Evolutionary conservation across 306 rosid genomes (phyloP).

Genomic region (Sophora flavescens): DNA sequence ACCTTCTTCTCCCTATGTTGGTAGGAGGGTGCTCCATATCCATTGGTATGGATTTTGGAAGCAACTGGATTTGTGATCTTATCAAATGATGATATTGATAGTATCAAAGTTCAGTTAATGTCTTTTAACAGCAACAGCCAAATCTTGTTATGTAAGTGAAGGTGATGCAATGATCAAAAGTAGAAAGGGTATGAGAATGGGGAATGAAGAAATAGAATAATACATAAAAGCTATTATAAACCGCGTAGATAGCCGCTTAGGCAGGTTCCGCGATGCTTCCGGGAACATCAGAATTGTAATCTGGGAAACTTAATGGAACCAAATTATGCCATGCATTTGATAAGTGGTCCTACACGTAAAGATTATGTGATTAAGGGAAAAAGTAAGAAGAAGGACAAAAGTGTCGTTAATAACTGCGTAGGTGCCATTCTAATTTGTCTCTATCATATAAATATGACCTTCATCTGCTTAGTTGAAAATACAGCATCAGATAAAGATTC

Average conservation of each 20-base stretch:
- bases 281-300: background rate
- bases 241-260: background rate
- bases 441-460: background rate
- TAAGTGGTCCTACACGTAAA: background rate
- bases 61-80: conserved; percentile 20
- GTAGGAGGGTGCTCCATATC: conserved; percentile 12
- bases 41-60: conserved; percentile 4
- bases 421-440: background rate
- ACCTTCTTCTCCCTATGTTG: conserved; percentile 24
- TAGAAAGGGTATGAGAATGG: background rate
- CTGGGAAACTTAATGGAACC: conserved; percentile 5
- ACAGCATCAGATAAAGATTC: background rate
- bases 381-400: background rate
- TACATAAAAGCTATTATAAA: background rate
- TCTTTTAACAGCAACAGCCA: conserved; percentile 5
- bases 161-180: background rate
- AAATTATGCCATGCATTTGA: background rate
- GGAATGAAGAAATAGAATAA: background rate
- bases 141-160: conserved; percentile 19
- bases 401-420: background rate
- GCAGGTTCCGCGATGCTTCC: conserved; percentile 39
- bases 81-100: background rate
- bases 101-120: background rate
- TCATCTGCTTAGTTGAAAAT: background rate
- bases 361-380: too few relatives aligned